Evolutionary conservation across 192 early-diverging fungal species (phyloP).

Genomic region (Linnemannia hyalina): DNA sequence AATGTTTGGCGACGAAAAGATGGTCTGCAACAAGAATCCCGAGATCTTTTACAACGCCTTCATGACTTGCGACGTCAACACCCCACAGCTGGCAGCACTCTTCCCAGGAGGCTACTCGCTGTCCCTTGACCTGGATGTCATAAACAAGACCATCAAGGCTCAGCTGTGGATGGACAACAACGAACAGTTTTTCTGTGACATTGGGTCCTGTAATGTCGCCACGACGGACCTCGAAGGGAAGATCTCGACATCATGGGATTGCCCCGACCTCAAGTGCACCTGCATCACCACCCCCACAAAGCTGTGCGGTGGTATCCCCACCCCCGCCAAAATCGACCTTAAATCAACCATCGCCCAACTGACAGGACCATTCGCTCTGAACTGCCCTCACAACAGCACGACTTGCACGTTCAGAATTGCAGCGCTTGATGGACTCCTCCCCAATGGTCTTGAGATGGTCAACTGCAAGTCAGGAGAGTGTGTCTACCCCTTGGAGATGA

Average conservation of each 20-base stretch:
- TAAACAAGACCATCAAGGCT: slow-evolving; percentile 37
- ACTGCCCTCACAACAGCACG: slow-evolving; percentile 55
- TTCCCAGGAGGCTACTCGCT: slow-evolving; percentile 58
- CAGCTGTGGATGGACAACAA: slow-evolving; percentile 63
- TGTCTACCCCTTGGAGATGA: slow-evolving; percentile 56
- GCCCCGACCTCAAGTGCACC: slow-evolving; percentile 58
- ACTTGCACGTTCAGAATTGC: slow-evolving; percentile 59
- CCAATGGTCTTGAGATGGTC: slow-evolving; percentile 61
- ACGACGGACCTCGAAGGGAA: slow-evolving; percentile 26
- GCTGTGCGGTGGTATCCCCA: slow-evolving; percentile 22
- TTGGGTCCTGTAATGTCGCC: slow-evolving; percentile 55
- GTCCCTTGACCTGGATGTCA: slow-evolving; percentile 53
- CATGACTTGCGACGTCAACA: slow-evolving; percentile 57
- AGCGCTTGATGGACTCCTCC: slow-evolving; percentile 64
- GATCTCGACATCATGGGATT: slow-evolving; percentile 55
- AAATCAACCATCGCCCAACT: not conserved
- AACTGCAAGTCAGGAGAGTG: slow-evolving; percentile 72
- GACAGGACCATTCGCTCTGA: slow-evolving; percentile 56
- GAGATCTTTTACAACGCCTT: slow-evolving; percentile 56
- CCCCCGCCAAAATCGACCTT: slow-evolving; percentile 51
- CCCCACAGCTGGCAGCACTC: slow-evolving; percentile 47
- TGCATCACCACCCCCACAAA: slow-evolving; percentile 41
- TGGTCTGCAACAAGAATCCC: slow-evolving; percentile 66
- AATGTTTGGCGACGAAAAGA: slow-evolving; percentile 45
- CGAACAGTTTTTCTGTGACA: slow-evolving; percentile 67